Evolutionary conservation across 1,284 basidiomycete genomes (phyloP).

Genomic region (Filobasidium uniguttulatum): DNA sequence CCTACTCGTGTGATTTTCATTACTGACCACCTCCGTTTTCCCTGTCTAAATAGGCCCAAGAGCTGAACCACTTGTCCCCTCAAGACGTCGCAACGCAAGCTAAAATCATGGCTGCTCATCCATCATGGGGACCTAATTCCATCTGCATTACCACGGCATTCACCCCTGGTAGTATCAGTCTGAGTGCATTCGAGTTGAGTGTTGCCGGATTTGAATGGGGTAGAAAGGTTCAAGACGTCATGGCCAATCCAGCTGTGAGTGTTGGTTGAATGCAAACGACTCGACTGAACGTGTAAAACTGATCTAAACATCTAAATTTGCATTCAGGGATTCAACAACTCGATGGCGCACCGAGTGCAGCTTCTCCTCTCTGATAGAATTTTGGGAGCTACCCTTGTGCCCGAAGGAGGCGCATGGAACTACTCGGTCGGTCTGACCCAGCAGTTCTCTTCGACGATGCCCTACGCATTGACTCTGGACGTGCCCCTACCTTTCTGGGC

Average conservation of each 20-base stretch:
- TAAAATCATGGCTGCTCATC: constrained; percentile 89
- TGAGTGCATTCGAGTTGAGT: constrained; percentile 81
- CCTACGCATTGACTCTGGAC: constrained; percentile 77
- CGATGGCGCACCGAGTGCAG: constrained; percentile 95
- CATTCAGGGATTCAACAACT: constrained; percentile 76
- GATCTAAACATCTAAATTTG: constrained; percentile 12
- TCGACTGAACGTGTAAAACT: constrained; percentile 13
- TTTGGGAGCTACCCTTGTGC: constrained; percentile 77
- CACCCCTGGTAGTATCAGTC: constrained; percentile 91
- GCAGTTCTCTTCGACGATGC: constrained; percentile 70
- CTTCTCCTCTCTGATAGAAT: constrained; percentile 86
- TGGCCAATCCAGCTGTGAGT: constrained; percentile 60
- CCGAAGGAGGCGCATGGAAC: constrained; percentile 85
- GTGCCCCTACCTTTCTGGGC: constrained; percentile 92
- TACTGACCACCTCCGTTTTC: constrained; percentile 10
- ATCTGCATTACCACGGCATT: constrained; percentile 92
- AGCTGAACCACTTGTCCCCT: constrained; percentile 82
- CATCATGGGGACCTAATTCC: constrained; percentile 84
- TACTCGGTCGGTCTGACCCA: constrained; percentile 85
- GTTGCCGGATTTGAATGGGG: constrained; percentile 97
- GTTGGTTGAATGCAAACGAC: constrained; percentile 6
- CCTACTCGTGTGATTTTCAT: neutral
- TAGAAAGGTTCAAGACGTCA: constrained; percentile 74
- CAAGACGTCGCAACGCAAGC: constrained; percentile 92
- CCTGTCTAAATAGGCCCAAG: constrained; percentile 43